Evolutionary conservation across 257 asterid genomes (phyloP).

Genomic region (Fraxinus excelsior): DNA sequence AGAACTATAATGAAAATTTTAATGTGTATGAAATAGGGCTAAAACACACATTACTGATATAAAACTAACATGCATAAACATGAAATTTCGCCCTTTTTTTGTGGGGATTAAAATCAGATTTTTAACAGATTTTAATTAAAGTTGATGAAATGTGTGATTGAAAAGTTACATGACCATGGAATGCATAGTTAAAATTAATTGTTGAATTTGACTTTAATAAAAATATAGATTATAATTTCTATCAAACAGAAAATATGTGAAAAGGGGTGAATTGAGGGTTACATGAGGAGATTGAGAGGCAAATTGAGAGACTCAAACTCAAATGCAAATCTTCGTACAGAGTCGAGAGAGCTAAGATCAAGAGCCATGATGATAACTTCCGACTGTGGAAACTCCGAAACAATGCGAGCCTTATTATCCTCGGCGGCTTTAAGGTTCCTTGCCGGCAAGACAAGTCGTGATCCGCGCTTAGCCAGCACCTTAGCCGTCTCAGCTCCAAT

Average conservation of each 20-base stretch:
- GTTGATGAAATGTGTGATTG: no score
- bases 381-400: conserved; percentile 66
- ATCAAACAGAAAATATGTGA: not conserved
- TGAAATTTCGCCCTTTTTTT: no score
- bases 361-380: conserved; percentile 69
- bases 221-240: not conserved
- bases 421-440: conserved; percentile 75
- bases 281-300: conserved; percentile 93
- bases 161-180: no score
- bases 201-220: no score
- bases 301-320: conserved; percentile 62
- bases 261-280: conserved; percentile 1
- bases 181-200: no score
- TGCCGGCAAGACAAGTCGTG: conserved; percentile 74
- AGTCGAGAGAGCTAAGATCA: conserved; percentile 81
- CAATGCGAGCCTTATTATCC: conserved; percentile 65
- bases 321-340: conserved; percentile 65
- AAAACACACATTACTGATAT: not conserved
- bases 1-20: no score
- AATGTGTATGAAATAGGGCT: no score
- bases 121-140: no score
- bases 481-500: conserved; percentile 94
- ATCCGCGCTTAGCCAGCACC: conserved; percentile 81
- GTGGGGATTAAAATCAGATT: no score
- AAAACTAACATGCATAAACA: no score